A percentile compares a stretch with the other conserved stretches of the same genome.
phyloP scores from a whole-genome alignment of 2,329 filamentous ascomycete species.

The Myriosclerotinia duriaeana region DNA sequence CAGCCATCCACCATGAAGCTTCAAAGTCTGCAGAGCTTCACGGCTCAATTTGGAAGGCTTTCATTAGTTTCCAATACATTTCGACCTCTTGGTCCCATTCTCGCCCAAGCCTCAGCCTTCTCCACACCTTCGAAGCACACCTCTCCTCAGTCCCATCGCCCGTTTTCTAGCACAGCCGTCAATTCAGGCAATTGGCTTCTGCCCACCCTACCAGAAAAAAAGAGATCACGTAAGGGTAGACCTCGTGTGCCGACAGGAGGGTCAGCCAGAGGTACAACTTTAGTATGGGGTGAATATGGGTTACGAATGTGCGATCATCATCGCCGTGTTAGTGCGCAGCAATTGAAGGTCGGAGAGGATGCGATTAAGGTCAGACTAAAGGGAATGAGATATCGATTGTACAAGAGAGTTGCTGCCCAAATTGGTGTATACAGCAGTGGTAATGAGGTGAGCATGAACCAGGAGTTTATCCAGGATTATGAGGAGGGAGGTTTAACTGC shows the following conservation, averaged over 20 bases:
- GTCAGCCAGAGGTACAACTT: slow-evolving; percentile 86
- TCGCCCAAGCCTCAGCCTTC: slow-evolving; percentile 28
- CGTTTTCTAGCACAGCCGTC: slow-evolving; percentile 70
- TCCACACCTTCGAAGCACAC: slow-evolving; percentile 36
- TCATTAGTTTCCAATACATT: slow-evolving; percentile 40
- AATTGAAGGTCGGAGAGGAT: slow-evolving; percentile 88
- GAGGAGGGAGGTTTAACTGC: slow-evolving; percentile 23
- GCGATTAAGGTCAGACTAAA: slow-evolving; percentile 86
- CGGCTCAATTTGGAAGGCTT: slow-evolving; percentile 37
- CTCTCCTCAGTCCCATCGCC: slow-evolving; percentile 52
- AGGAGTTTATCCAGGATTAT: neutral
- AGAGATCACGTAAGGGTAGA: slow-evolving; percentile 86
- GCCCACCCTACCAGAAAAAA: slow-evolving; percentile 74
- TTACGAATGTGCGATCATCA: slow-evolving; percentile 92
- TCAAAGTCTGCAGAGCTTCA: slow-evolving; percentile 35
- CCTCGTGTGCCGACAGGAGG: slow-evolving; percentile 87
- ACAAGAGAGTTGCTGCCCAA: slow-evolving; percentile 87
- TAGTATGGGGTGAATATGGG: slow-evolving; percentile 95
- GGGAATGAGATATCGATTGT: slow-evolving; percentile 89
- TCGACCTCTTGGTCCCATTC: slow-evolving; percentile 31
- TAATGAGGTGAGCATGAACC: slow-evolving; percentile 67
- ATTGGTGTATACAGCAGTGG: slow-evolving; percentile 94
- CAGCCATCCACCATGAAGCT: slow-evolving; percentile 35
- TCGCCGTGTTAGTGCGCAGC: slow-evolving; percentile 80
- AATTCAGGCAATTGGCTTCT: slow-evolving; percentile 74